phyloP scores from a whole-genome alignment of 2,329 filamentous ascomycete species.

The Diplocarpon mali region DNA sequence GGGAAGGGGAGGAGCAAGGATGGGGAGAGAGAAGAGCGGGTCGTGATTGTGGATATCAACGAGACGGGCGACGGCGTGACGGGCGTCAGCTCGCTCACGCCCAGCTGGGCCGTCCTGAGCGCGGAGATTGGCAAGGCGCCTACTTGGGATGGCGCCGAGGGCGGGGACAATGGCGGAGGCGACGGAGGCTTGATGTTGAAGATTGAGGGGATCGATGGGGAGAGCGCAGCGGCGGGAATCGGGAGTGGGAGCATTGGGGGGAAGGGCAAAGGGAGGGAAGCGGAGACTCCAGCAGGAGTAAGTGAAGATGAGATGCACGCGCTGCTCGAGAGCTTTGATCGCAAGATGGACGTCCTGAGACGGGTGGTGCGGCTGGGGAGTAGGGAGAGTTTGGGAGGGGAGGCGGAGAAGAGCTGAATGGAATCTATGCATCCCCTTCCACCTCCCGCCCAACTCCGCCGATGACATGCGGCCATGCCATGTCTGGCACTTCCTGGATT shows the following conservation, averaged over 20 bases:
- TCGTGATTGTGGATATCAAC: slow-evolving; percentile 45
- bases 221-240: slow-evolving; percentile 1
- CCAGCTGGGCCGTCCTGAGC: slow-evolving; percentile 58
- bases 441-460: no score
- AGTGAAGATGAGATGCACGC: slow-evolving; percentile 37
- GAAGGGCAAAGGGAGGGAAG: slow-evolving; percentile 2
- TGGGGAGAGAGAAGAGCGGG: slow-evolving; percentile 26
- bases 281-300: slow-evolving; percentile 2
- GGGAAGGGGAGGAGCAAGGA: neutral
- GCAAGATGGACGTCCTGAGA: slow-evolving; percentile 42
- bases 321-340: slow-evolving; percentile 46
- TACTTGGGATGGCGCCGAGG: slow-evolving; percentile 43
- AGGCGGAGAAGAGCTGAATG: slow-evolving; percentile 1
- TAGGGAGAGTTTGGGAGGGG: slow-evolving; percentile 4
- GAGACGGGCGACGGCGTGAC: slow-evolving; percentile 43
- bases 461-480: neutral
- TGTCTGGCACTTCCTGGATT: no score
- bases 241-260: neutral
- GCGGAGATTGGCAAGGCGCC: slow-evolving; percentile 47
- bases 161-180: slow-evolving; percentile 26
- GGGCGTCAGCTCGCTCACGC: slow-evolving; percentile 60
- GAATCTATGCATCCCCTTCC: neutral
- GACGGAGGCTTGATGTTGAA: slow-evolving; percentile 41
- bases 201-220: slow-evolving; percentile 40
- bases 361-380: slow-evolving; percentile 26